Conservation (phyloP, 176 grass and related monocot genomes). For the Paspalum notatum region DNA sequence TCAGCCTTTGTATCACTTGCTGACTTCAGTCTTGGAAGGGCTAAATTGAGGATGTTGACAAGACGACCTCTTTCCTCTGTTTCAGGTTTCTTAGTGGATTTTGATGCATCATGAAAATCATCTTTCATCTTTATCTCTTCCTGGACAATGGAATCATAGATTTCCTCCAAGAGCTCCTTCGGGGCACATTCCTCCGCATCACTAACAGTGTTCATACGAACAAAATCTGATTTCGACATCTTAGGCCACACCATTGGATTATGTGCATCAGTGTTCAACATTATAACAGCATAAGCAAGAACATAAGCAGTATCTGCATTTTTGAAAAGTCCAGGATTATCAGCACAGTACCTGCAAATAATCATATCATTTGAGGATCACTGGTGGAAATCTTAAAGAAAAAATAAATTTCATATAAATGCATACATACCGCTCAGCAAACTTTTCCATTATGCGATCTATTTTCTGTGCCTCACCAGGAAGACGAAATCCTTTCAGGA, state of each 20-base stretch:
- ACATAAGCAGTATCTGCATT: constrained; percentile 98
- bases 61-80: constrained; percentile 78
- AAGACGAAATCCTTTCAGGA: constrained; percentile 94
- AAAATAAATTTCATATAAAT: constrained; percentile 29
- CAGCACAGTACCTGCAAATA: constrained; percentile 95
- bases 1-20: constrained; percentile 88
- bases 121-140: constrained; percentile 99
- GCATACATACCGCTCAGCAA: constrained; percentile 89
- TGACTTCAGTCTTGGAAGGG: constrained; percentile 86
- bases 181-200: constrained; percentile 95
- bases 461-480: constrained; percentile 99
- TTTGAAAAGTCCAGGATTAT: constrained; percentile 99
- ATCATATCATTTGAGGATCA: constrained; percentile 36
- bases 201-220: constrained; percentile 80
- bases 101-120: constrained; percentile 44
- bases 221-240: constrained; percentile 93
- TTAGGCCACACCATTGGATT: constrained; percentile 99
- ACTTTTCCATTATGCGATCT: constrained; percentile 99
- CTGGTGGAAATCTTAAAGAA: constrained; percentile 14
- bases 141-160: constrained; percentile 96
- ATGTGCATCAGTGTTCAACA: constrained; percentile 99
- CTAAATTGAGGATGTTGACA: constrained; percentile 95
- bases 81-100: constrained; percentile 62
- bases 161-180: constrained; percentile 89
- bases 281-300: constrained; percentile 99